Conservation (phyloP, 192 early-diverging fungal genomes). For the Phycomyces nitens region DNA sequence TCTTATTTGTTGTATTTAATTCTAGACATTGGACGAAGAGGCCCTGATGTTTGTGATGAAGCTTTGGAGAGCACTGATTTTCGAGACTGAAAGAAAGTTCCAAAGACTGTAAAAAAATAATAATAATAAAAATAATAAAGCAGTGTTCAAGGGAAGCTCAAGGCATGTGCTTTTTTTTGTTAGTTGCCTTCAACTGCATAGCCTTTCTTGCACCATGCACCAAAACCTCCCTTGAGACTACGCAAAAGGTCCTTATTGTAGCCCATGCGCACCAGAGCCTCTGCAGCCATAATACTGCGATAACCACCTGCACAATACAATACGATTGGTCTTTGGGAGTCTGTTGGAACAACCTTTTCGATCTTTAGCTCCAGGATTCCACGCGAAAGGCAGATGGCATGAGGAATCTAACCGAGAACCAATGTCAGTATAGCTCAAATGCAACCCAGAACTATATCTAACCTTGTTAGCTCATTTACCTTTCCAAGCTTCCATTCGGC, state of each 20-base stretch:
- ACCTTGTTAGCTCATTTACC: slow-evolving; percentile 14
- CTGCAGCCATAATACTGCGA: slow-evolving; percentile 46
- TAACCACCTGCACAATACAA: slow-evolving; percentile 57
- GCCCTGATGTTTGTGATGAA: slow-evolving; percentile 82
- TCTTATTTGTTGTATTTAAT: slow-evolving; percentile 18
- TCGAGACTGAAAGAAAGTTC: slow-evolving; percentile 67
- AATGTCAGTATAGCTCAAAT: not conserved
- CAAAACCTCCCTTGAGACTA: slow-evolving; percentile 49
- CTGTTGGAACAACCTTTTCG: slow-evolving; percentile 38
- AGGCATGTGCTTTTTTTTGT: not conserved
- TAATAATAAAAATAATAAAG: not conserved
- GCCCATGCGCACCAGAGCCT: slow-evolving; percentile 45
- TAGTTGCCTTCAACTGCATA: slow-evolving; percentile 34
- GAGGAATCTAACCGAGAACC: slow-evolving; percentile 38
- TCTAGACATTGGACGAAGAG: slow-evolving; percentile 83
- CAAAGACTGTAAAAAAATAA: slow-evolving; percentile 5
- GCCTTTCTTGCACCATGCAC: slow-evolving; percentile 47
- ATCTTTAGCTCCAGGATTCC: slow-evolving; percentile 47
- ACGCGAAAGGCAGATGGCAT: slow-evolving; percentile 43
- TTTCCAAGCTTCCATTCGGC: slow-evolving; percentile 37
- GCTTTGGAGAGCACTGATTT: slow-evolving; percentile 86
- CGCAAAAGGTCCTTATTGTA: slow-evolving; percentile 40
- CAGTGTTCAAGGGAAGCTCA: too few relatives aligned
- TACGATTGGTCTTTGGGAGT: slow-evolving; percentile 41
- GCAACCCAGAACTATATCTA: not conserved